These are phyloP conservation scores for Epichloe elymi DNA, from an alignment of 2,329 filamentous ascomycete genomes.

Conservation along the genomic window DNA sequence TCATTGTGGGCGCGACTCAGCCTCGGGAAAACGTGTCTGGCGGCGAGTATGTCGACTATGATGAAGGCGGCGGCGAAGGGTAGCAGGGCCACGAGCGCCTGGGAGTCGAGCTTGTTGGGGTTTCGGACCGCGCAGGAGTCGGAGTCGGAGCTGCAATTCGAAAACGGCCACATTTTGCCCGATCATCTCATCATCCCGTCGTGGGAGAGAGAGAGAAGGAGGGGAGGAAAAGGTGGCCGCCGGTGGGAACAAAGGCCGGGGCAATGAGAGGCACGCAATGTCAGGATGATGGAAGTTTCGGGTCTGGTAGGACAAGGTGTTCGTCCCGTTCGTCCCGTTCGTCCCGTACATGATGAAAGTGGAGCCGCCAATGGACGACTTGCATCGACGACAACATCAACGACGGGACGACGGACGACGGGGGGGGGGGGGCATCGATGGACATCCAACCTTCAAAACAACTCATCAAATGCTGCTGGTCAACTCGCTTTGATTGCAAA, in stretches of 20 bases:
- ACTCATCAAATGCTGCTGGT: no score
- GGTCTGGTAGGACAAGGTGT: no score
- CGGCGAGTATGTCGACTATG: slow-evolving; percentile 46
- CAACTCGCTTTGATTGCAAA: background rate
- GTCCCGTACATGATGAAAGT: no score
- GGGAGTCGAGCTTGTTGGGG: slow-evolving; percentile 26
- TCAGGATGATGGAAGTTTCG: no score
- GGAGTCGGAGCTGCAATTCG: slow-evolving; percentile 30
- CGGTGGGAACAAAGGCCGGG: background rate
- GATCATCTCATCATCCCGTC: background rate
- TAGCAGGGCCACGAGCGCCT: slow-evolving; percentile 44
- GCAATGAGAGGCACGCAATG: no score
- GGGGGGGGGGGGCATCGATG: no score
- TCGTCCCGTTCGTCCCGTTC: no score
- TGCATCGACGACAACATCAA: no score
- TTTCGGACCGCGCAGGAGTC: slow-evolving; percentile 37
- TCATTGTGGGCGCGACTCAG: slow-evolving; percentile 43
- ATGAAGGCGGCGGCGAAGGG: slow-evolving; percentile 63
- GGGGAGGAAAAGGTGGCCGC: background rate
- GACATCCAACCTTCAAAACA: no score
- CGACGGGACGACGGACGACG: no score
- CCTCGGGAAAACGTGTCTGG: slow-evolving; percentile 58
- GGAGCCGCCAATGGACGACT: no score
- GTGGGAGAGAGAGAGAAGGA: background rate
- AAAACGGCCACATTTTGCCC: slow-evolving; percentile 25